These are phyloP conservation scores for Macrocystidia cucumis DNA, from an alignment of 1,284 basidiomycete species.

Conservation along the genomic window DNA sequence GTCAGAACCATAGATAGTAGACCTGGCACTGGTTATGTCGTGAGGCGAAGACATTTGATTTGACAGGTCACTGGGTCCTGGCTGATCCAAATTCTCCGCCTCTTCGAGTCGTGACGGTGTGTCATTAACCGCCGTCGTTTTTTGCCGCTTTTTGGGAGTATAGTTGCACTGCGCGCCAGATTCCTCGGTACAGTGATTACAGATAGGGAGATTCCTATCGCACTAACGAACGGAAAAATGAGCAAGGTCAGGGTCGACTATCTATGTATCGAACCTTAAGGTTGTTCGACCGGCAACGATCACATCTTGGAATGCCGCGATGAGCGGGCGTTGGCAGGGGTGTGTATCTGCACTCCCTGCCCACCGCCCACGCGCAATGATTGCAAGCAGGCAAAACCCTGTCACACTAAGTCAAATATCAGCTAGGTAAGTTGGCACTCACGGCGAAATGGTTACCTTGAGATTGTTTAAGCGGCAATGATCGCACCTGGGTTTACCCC, in stretches of 20 bases:
- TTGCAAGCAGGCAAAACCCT: constrained; percentile 64
- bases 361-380: constrained; percentile 58
- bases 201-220: constrained; percentile 61
- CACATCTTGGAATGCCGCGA: constrained; percentile 65
- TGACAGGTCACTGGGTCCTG: no score
- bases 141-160: constrained; percentile 60
- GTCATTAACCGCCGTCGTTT: constrained; percentile 16
- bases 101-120: no score
- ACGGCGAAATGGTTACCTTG: constrained; percentile 42
- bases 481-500: constrained; percentile 67
- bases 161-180: constrained; percentile 53
- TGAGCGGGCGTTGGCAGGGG: constrained; percentile 67
- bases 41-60: no score
- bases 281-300: constrained; percentile 56
- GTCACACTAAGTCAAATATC: constrained; percentile 61
- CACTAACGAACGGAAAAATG: no score
- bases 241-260: no score
- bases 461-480: constrained; percentile 63
- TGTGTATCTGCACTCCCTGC: constrained; percentile 61
- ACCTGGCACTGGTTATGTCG: no score
- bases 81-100: no score
- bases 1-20: no score
- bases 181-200: constrained; percentile 47
- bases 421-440: constrained; percentile 2
- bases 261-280: constrained; percentile 47